A percentile compares a stretch with the other conserved stretches of the same genome.
Conservation (phyloP, 441 rosid genomes). For the Brassica hybrid region DNA sequence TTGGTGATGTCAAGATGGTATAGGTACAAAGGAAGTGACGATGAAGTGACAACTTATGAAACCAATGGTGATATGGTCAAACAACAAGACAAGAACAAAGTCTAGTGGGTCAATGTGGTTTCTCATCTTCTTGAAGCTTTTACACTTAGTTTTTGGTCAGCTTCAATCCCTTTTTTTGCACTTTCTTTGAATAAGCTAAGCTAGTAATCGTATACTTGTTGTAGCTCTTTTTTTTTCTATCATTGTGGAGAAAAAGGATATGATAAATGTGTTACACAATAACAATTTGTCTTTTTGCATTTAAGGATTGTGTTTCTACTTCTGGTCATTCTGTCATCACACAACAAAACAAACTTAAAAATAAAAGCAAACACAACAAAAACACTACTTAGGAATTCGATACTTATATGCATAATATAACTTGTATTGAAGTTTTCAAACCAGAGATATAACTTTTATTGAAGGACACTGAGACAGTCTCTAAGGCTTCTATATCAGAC, state of each 20-base stretch:
- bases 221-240: conserved; percentile 35
- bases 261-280: conserved; percentile 28
- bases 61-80: conserved; percentile 38
- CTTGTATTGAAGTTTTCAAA: conserved; percentile 29
- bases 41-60: conserved; percentile 37
- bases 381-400: conserved; percentile 21
- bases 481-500: conserved; percentile 50
- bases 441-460: conserved; percentile 21
- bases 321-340: conserved; percentile 4
- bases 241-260: conserved; percentile 34
- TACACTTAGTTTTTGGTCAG: conserved; percentile 40
- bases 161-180: conserved; percentile 22
- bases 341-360: conserved; percentile 22
- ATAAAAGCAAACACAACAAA: conserved; percentile 12
- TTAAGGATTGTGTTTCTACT: conserved; percentile 23
- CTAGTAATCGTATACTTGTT: conserved; percentile 30
- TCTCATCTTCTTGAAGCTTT: conserved; percentile 28
- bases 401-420: conserved; percentile 36
- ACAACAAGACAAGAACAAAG: conserved; percentile 36
- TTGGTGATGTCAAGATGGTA: conserved; percentile 66
- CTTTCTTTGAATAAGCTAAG: conserved; percentile 38
- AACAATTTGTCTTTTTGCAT: conserved; percentile 26
- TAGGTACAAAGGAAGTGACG: conserved; percentile 58
- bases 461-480: conserved; percentile 10
- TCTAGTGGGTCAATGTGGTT: conserved; percentile 13